Base-by-base conservation (phyloP, 2,329 filamentous ascomycete species). In the Fonsecaea monophora region DNA sequence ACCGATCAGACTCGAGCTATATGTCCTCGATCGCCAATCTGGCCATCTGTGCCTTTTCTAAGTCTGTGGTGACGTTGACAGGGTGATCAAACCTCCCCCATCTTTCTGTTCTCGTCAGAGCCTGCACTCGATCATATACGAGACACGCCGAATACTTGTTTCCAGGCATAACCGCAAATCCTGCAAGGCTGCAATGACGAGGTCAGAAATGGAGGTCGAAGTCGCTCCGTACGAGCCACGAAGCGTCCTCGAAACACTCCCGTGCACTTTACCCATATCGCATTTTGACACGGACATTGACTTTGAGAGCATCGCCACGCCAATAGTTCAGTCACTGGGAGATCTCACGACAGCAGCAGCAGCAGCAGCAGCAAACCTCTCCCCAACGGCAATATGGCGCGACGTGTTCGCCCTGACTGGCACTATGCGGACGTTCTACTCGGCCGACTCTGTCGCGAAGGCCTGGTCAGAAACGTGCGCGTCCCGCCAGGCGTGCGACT, bases 401-500 rank as follows among this genome's bases (percentile, higher is more conserved):
- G 74, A 75, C 50, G 50, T 68, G n/a, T 74, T 71, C 53, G 71
- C 72, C 8, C 61, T 75, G 30, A 75, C 70, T 1, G 73, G 74
- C 21, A 73, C 69, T 4, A 38, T 72, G 32, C 68, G 74, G 32
- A 75, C 72, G 4, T 69, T 74, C 45, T 72, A 73, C 48, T 67
- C 67, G 9, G 61, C 70, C 4, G 50, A 64, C 13, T 62, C 60
- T 18, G 68, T 75, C 25, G 30, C 63, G 9, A 60, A 66, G 9
- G 72, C 70, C 13, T 75, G 72, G 73, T 69, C 66, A 6, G 40
- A 61, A 32, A 66, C 64, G 3, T 64, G 55, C 38, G 37, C 13
- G 18, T 32, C 37, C 34, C 40, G 64, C 18, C 25, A 53, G 25
- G 67, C 61, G 2, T 32, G 15, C 34, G 60, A 59, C 30, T 69